These are phyloP conservation scores for Penicillium palitans DNA, from an alignment of 2,329 filamentous ascomycete genomes.

Conservation along the genomic window DNA sequence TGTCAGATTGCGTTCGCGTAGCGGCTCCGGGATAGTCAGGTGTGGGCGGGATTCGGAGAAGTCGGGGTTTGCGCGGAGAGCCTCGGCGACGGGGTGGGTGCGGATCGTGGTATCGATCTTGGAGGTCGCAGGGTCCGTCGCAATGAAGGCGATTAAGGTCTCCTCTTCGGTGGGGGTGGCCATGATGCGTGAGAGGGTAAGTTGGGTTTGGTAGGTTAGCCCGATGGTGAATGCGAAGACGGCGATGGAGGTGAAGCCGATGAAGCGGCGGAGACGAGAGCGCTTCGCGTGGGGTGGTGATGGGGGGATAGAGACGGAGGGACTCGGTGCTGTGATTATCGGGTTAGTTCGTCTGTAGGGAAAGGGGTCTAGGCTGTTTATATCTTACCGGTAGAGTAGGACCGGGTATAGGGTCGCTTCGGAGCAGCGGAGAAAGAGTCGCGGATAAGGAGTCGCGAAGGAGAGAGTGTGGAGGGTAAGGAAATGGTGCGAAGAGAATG, in stretches of 20 bases:
- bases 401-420: neutral
- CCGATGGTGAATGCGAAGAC: constrained; percentile 37
- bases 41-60: constrained; percentile 80
- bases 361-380: neutral
- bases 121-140: constrained; percentile 52
- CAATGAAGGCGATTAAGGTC: constrained; percentile 65
- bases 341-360: neutral
- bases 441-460: constrained; percentile 9
- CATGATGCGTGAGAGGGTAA: constrained; percentile 36
- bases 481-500: constrained; percentile 19
- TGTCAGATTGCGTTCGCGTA: constrained; percentile 75
- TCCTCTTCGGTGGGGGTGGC: constrained; percentile 64
- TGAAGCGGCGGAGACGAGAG: constrained; percentile 36
- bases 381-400: constrained; percentile 15
- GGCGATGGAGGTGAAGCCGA: constrained; percentile 41
- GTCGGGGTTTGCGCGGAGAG: constrained; percentile 65
- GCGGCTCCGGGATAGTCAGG: constrained; percentile 73
- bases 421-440: constrained; percentile 1
- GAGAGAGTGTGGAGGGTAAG: constrained; percentile 16
- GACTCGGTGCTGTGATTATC: constrained; percentile 6
- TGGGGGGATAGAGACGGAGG: constrained; percentile 6
- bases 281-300: constrained; percentile 20
- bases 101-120: constrained; percentile 73
- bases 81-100: constrained; percentile 69
- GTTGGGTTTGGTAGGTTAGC: constrained; percentile 27